A percentile compares a stretch with the other conserved stretches of the same genome.
These are phyloP conservation scores for Novymonas esmeraldas DNA, from an alignment of 208 protist genomes.

Conservation along the genomic window DNA sequence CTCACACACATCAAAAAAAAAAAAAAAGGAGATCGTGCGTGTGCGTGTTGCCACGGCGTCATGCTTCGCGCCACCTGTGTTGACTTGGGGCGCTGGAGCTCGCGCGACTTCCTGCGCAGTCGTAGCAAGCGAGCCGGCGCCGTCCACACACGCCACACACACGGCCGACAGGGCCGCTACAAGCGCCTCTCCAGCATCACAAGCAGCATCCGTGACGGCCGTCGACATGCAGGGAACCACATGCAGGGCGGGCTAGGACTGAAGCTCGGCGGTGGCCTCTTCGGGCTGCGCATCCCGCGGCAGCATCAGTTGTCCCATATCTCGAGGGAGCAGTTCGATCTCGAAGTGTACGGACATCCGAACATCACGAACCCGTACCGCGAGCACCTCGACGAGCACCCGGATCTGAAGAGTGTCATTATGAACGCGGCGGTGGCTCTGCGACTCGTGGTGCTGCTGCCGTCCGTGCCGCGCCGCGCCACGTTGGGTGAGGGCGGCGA, in stretches of 20 bases:
- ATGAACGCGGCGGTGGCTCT: constrained; percentile 58
- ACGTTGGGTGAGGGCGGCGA: not conserved
- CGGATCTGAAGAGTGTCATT: constrained; percentile 73
- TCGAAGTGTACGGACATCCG: constrained; percentile 80
- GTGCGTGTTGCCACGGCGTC: not conserved
- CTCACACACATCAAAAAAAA: not conserved
- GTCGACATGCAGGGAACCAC: constrained; percentile 75
- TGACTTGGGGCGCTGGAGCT: constrained; percentile 69
- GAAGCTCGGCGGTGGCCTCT: constrained; percentile 87
- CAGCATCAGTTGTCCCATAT: constrained; percentile 81
- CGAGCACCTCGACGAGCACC: constrained; percentile 67
- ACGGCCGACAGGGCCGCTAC: constrained; percentile 81
- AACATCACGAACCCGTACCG: constrained; percentile 93
- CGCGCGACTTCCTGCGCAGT: constrained; percentile 76
- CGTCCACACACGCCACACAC: constrained; percentile 87
- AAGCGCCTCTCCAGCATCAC: constrained; percentile 63
- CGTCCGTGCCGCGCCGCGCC: constrained; percentile 47
- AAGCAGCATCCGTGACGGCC: constrained; percentile 74
- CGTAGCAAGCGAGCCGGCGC: constrained; percentile 76
- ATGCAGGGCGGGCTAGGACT: constrained; percentile 82
- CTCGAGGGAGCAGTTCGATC: constrained; percentile 69
- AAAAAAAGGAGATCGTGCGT: not conserved
- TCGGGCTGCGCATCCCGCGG: constrained; percentile 83
- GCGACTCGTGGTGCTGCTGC: constrained; percentile 74
- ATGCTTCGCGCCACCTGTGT: constrained; percentile 36